phyloP scores from a whole-genome alignment of 768 basidiomycete species.

The Cyclocybe cylindracea region DNA sequence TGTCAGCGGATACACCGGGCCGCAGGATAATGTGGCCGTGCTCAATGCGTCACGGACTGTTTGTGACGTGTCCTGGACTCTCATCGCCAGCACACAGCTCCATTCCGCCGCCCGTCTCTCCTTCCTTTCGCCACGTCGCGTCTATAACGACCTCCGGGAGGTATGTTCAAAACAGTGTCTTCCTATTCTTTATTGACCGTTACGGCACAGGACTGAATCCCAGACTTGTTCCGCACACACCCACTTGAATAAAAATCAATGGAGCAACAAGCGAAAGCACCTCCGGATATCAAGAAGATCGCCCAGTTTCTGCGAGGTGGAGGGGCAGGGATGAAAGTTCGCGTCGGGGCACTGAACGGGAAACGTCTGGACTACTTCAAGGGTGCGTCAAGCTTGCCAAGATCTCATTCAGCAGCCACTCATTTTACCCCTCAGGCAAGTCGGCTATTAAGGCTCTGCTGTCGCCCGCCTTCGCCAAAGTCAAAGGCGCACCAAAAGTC shows the following conservation, averaged over 20 bases:
- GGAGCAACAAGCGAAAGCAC: conserved; percentile 81
- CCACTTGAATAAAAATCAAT: conserved; percentile 23
- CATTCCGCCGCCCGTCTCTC: conserved; percentile 2
- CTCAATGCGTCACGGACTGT: background rate
- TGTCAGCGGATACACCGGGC: background rate
- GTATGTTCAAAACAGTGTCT: background rate
- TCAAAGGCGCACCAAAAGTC: conserved; percentile 76
- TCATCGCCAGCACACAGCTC: conserved; percentile 20
- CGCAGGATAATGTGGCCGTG: conserved; percentile 2
- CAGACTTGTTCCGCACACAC: background rate
- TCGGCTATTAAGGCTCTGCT: conserved; percentile 90
- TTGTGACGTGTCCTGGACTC: conserved; percentile 19
- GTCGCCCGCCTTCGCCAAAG: conserved; percentile 89
- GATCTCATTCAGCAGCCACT: background rate
- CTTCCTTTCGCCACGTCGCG: background rate
- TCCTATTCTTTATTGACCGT: too few relatives aligned
- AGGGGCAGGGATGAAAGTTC: conserved; percentile 83
- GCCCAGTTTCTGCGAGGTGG: conserved; percentile 87
- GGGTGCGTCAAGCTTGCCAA: conserved; percentile 50
- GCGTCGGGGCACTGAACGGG: conserved; percentile 89
- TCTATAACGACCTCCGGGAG: background rate
- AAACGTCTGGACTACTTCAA: conserved; percentile 98
- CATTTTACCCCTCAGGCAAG: conserved; percentile 61
- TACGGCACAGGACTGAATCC: background rate
- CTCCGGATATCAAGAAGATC: conserved; percentile 77